Conservation (phyloP, 2,329 filamentous ascomycete species). For the Plectosphaerella sp. region DNA sequence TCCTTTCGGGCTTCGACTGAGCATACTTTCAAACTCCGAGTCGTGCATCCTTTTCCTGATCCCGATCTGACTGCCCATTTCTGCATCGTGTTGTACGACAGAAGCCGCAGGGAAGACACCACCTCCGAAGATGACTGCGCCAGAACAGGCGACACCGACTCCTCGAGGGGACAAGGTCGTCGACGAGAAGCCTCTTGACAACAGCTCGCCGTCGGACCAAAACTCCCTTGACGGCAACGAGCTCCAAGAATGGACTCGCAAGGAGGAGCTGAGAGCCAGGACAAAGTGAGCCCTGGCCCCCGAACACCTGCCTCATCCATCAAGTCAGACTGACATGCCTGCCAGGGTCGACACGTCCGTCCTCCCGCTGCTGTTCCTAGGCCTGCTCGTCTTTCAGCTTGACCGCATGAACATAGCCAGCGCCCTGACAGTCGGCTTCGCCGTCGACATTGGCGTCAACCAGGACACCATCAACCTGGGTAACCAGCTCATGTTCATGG, state of each 20-base stretch:
- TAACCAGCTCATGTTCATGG: slow-evolving; percentile 49
- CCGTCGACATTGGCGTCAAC: slow-evolving; percentile 32
- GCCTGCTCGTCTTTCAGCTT: slow-evolving; percentile 45
- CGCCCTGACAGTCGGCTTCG: slow-evolving; percentile 43
- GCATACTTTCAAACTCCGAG: background rate
- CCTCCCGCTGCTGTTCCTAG: slow-evolving; percentile 42
- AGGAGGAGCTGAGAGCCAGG: slow-evolving; percentile 12
- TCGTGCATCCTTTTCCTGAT: background rate
- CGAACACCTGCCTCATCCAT: slow-evolving; percentile 2
- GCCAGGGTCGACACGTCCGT: slow-evolving; percentile 40
- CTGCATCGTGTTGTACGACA: too few relatives aligned
- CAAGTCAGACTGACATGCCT: background rate
- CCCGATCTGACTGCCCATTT: too few relatives aligned
- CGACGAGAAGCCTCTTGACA: slow-evolving; percentile 4
- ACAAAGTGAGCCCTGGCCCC: slow-evolving; percentile 9
- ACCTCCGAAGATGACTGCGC: background rate
- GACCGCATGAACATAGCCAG: slow-evolving; percentile 50
- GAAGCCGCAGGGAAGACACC: too few relatives aligned
- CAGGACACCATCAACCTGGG: slow-evolving; percentile 47
- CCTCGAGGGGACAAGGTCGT: background rate
- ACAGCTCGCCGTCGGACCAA: slow-evolving; percentile 8
- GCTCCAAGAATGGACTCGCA: slow-evolving; percentile 8
- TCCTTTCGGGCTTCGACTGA: background rate
- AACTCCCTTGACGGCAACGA: slow-evolving; percentile 4
- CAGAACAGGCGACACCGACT: background rate